Percentiles rank a stretch among this genome's conserved stretches.
phyloP scores from a whole-genome alignment of 371 early-diverging fungal genomes.

The Nematocida sp. region DNA sequence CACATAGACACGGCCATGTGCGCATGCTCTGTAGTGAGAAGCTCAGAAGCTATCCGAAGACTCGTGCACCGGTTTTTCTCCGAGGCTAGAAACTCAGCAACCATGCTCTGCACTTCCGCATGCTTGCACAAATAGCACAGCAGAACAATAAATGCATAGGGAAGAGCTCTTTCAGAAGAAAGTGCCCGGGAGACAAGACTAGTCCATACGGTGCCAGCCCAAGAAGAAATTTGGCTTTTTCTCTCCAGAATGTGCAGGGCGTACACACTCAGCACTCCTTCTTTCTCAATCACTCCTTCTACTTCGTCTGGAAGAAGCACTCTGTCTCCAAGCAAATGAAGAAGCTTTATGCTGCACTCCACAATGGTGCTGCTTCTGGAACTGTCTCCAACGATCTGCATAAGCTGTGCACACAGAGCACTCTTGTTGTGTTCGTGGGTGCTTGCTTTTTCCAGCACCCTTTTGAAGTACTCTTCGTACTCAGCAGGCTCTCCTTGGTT shows the following conservation, averaged over 20 bases:
- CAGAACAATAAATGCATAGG: no score
- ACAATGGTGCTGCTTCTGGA: constrained; percentile 17
- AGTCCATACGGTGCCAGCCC: no score
- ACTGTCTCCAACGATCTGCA: neutral
- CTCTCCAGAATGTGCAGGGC: neutral
- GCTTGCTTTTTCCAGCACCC: neutral
- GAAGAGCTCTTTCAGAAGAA: no score
- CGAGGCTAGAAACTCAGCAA: no score
- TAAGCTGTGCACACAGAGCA: neutral
- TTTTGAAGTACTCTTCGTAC: constrained; percentile 49
- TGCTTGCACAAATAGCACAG: no score
- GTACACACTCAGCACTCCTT: neutral
- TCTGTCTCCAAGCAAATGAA: neutral
- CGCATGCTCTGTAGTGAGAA: no score
- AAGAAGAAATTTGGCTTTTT: neutral
- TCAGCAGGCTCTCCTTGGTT: constrained; percentile 2
- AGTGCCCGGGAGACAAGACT: no score
- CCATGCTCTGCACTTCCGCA: no score
- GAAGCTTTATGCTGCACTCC: constrained; percentile 27
- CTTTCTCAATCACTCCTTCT: constrained; percentile 6
- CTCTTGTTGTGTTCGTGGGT: neutral
- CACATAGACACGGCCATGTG: no score
- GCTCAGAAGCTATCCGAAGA: no score
- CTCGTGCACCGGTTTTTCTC: no score
- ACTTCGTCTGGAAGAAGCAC: constrained; percentile 5